Evolutionary conservation across 805 yeast species (phyloP), one percentile per base, ranked within the genome.

Genomic region (Candida montana): DNA sequence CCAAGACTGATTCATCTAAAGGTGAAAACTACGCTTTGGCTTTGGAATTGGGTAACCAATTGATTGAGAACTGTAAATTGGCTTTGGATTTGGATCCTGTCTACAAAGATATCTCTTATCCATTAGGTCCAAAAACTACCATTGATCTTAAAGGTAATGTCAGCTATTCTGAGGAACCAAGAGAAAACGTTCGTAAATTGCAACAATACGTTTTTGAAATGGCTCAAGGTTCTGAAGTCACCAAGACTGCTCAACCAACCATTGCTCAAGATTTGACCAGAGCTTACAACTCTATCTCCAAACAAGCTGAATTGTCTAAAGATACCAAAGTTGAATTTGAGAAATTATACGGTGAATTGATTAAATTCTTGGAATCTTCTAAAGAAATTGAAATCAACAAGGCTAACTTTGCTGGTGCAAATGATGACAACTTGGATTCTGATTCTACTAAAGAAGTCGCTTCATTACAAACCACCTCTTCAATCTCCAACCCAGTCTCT

Each of bases 11-110:
- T 43, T 82, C 75, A 51, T 65, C 72, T 46, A 85, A 85, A 61
- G 97, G 98, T 61, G 95, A 83, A 62, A 90, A 95, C 57, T 93
- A 91, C 68, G 78, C 83, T 62, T 78, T 93, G 54, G 98, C 95
- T 41, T 85, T 85, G 63, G 79, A 73, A 54, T 74, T 93, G 53
- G 98, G 98, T 63, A 84, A 83, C 61, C 96, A 89, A 69, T 80
- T 93, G 63, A 84, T 93, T 60, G 96, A 89, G 61, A 93, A 89
- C 74, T 91, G 98, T 79, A 79, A 79, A 59, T 95, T 89, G 67
- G 95, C 87, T 33, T 58, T 75, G 31, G 80, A 77, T 45, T 72
- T 72, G 48, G 83, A 83, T 54, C 99, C 99, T 31, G 97, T 91
- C 45, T 93, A 81, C 78, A 93, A 91, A 68, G 98, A 93, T 63